A percentile compares a stretch with the other conserved stretches of the same genome.
phyloP scores from a whole-genome alignment of 768 basidiomycete species.

The Boletus reticuloceps region DNA sequence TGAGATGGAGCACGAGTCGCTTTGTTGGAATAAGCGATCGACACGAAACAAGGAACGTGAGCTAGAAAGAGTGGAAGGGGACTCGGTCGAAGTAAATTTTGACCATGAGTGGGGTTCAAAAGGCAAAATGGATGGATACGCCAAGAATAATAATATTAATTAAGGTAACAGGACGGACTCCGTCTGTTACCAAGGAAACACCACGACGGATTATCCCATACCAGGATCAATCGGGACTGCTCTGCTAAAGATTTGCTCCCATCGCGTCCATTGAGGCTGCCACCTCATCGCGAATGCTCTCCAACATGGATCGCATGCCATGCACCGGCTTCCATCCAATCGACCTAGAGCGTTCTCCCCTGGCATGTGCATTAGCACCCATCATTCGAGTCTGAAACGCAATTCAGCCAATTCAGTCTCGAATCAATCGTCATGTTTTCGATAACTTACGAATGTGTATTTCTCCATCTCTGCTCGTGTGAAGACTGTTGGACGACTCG shows the following conservation, averaged over 20 bases:
- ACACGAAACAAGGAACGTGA: slow-evolving; percentile 8
- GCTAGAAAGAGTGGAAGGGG: slow-evolving; percentile 5
- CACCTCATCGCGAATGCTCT: slow-evolving; percentile 41
- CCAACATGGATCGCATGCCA: slow-evolving; percentile 40
- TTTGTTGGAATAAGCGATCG: neutral
- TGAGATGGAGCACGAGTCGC: neutral
- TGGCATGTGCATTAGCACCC: slow-evolving; percentile 21
- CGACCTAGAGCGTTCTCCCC: slow-evolving; percentile 16
- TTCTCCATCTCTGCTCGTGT: slow-evolving; percentile 23
- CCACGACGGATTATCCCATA: neutral
- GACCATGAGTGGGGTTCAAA: slow-evolving; percentile 3
- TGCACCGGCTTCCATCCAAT: slow-evolving; percentile 28
- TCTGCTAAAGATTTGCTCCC: neutral
- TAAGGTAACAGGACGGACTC: neutral
- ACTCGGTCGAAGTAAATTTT: neutral
- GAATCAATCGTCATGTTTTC: neutral
- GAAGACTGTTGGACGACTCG: slow-evolving; percentile 40
- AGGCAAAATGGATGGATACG: neutral
- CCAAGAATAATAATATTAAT: neutral
- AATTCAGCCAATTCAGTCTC: neutral
- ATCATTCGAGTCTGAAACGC: slow-evolving; percentile 10
- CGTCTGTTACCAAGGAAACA: slow-evolving; percentile 5
- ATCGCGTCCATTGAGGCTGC: neutral
- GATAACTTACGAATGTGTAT: slow-evolving; percentile 14
- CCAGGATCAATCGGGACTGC: neutral